Base-by-base conservation (phyloP, 495 filamentous ascomycete genomes). In the Penicillium longicatenatum region DNA sequence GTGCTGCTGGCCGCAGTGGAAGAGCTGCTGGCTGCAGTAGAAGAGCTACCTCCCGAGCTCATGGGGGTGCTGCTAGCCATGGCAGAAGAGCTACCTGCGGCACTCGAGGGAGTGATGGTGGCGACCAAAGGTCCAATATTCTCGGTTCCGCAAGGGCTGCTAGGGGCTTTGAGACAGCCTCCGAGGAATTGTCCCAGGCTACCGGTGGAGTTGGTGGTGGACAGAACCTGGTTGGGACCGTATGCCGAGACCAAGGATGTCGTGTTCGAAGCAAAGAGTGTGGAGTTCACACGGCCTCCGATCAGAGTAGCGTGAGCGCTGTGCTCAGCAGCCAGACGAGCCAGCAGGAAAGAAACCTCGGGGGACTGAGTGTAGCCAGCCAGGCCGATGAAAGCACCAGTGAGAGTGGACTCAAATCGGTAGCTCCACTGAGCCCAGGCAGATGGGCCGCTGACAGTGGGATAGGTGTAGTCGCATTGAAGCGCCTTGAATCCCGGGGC, bases 261-360 rank as follows among this genome's bases (percentile, higher is more conserved):
- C 1, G 9, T 3, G 31, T 35, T 35, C 12, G 31, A 11, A 11
- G 12, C 10, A 14, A 35, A 35, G 4, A 35, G 10, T 2, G 31
- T 35, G 12, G 31, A 35, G 31, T 35, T 35, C 7, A 68, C 58
- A 19, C 67, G 57, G 54, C 55, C 61, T 8, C 64, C 70, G 22
- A 74, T 64, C 41, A 60, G 64, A 26, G 62, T 60, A 17, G 66
- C 60, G 11, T 67, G 64, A 2, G 61, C 58, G 26, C 55, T 60
- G 58, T 74, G 70, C 61, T 69, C 52, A 46, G 70, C 66, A 16
- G 71, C 70, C 50, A 74, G 42, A 45, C 71, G 65, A 10, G 71
- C 64, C 31, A 70, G 37, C 12, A 74, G 59, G 63, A 74, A 72
- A 11, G 71, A 59, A 12, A 72, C 66, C 62, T 74, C 68, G 20